Evolutionary conservation across 495 filamentous ascomycete genomes (phyloP), one percentile per base, ranked within the genome.

Genomic region (Hypoxylon crocopeplum): DNA sequence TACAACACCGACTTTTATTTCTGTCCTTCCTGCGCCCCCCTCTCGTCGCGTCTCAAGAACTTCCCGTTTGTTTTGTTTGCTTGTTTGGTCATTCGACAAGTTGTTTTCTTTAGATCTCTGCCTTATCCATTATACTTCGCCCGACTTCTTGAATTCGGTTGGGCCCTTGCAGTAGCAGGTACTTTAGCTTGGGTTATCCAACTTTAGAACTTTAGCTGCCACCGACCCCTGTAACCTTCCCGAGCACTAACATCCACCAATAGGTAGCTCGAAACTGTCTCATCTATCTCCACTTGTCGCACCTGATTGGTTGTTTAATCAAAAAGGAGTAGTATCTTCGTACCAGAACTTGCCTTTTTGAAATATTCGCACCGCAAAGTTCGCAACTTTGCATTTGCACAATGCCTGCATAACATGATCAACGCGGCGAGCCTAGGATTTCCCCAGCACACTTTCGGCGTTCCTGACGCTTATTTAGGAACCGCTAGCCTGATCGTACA

Each of bases 91-190:
- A 36, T 22, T 45, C 36, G 39, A 45, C 12, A 21, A 17, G 25
- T 25, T 21, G 16, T 24, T 53, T 29, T 25, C 33, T 29, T 24
- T 24, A 3, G 24, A 27, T 41, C 21, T 49, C 13, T 36, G 19
- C 22, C 11, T 49, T 13, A 22, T 21, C 29, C 7, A 29, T 58
- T 25, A 12, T 25, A 12, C 46, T 58, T 38, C 39, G 29, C 30
- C 22, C 12, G 17, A 36, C 54, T 38, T 50, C 37, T 56, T 34
- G 29, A 40, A 30, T 38, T 51, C 55, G 21, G 20, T 36, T 60
- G 48, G 34, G 39, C 41, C 61, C 61, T 64, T 59, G 61, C 61
- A 64, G 61, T 64, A 64, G 54, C 21, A n/a, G n/a, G n/a, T n/a
- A 27, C 24, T 27, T 3, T 27, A 17, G 22, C 42, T 40, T 29